Conservation (phyloP, 164 flowering plant species). For the Protea cynaroides region DNA sequence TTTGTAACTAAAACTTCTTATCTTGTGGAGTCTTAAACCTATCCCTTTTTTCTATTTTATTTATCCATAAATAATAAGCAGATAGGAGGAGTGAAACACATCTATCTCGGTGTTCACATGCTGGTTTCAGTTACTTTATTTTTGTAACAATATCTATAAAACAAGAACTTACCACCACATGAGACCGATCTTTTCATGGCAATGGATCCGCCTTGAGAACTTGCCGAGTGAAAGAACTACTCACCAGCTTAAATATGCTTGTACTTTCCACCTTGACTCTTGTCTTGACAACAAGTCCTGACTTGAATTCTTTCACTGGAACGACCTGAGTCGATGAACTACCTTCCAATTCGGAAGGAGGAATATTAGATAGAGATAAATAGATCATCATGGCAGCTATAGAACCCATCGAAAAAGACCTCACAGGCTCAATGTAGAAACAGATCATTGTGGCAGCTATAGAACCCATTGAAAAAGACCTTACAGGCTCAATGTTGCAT, state of each 20-base stretch:
- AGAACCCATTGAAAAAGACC: constrained; percentile 55
- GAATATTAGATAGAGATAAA: constrained; percentile 12
- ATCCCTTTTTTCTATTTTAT: too few species aligned
- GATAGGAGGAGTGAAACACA: too few species aligned
- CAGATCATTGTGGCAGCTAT: constrained; percentile 26
- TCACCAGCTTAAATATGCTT: constrained; percentile 25
- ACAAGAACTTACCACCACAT: constrained; percentile 28
- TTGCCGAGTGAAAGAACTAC: constrained; percentile 27
- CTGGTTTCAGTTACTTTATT: too few species aligned
- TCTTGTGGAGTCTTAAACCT: too few species aligned
- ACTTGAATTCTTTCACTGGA: constrained; percentile 3
- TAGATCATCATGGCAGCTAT: constrained; percentile 25
- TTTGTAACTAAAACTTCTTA: too few species aligned
- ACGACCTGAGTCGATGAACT: constrained; percentile 6
- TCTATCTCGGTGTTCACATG: too few species aligned
- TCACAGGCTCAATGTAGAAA: constrained; percentile 21
- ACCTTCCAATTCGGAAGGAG: constrained; percentile 14
- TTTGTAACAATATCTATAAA: constrained; percentile 25
- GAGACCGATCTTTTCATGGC: constrained; percentile 53
- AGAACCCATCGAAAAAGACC: constrained; percentile 55
- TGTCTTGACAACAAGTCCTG: constrained; percentile 12
- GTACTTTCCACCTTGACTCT: constrained; percentile 16
- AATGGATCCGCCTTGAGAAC: constrained; percentile 26
- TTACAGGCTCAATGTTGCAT: constrained; percentile 25
- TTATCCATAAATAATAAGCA: too few species aligned